phyloP scores from a whole-genome alignment of 73 alveolate species.

The Tetrahymena borealis region DNA sequence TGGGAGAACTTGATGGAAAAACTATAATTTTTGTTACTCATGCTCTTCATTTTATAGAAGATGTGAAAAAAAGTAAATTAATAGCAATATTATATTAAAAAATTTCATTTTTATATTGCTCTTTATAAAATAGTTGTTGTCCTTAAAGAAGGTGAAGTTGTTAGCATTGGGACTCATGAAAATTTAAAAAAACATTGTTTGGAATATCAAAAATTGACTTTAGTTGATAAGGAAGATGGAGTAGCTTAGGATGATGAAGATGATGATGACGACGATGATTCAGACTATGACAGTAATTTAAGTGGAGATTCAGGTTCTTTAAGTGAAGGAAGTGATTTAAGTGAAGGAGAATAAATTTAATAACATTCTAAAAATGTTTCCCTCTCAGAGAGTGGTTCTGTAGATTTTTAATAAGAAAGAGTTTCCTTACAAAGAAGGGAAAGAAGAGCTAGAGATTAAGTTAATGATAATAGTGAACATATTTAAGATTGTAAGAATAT shows the following conservation, averaged over 20 bases:
- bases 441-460: not conserved
- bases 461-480: not conserved
- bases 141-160: slow-evolving; percentile 3
- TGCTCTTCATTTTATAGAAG: slow-evolving; percentile 3
- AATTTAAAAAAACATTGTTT: not conserved
- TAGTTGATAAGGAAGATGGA: not conserved
- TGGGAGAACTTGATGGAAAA: not conserved
- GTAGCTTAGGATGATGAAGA: not conserved
- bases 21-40: slow-evolving; percentile 20
- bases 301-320: not conserved
- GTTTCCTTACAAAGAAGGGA: not conserved
- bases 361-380: not conserved
- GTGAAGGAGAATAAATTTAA: not conserved
- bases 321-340: not conserved
- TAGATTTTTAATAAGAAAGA: not conserved
- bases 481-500: not conserved
- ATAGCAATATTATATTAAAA: not conserved
- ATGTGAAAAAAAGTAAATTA: not conserved
- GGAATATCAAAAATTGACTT: not conserved
- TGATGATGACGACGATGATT: not conserved
- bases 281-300: not conserved
- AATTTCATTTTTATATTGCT: not conserved
- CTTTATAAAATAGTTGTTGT: not conserved
- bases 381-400: not conserved
- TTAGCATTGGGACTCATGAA: not conserved